Base-by-base conservation (phyloP, 306 rosid genomes). In the Gleditsia sinensis region DNA sequence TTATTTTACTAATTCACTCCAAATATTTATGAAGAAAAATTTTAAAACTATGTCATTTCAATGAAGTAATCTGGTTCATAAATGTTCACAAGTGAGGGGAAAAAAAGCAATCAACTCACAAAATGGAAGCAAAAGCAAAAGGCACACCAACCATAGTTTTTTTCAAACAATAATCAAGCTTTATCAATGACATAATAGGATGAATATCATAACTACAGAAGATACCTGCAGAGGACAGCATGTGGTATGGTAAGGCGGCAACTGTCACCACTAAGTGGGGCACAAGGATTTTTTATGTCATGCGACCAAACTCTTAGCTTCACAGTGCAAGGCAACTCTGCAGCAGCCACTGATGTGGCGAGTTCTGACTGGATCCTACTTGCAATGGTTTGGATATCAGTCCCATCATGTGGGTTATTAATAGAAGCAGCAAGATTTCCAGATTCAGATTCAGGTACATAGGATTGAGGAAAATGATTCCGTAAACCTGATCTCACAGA, bases 281-380 rank as follows among this genome's bases (percentile, higher is more conserved):
- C 71, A 69, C 70, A 69, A 17, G 76, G 81, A 69, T 69, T 49
- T 69, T 69, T 53, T 6, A 69, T 39, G 36, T 77, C 81, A 69
- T 77, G 63, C 6, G 64, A 36, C 81, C 81, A 77, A 39, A 77
- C 66, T 28, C 76, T 77, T 48, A 77, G 55, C 71, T 77, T 69
- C 71, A 77, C 81, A 49, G 81, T 77, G 65, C 81, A 77, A 77
- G 81, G 81, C 17, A 77, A 37, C 66, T 77, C 81, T 36, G 75
- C 63, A 20, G 81, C 71, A 2, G 71, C 66, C 43, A 69, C 63
- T 36, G 81, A 77, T 8, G 71, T 39, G 6, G 72, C 51, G 56
- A 77, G 61, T 49, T 69, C 71, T 0, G 76, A 68, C 36, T 77
- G 81, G 43, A 68, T 34, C 37, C 70, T 23, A 57, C 70, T 46